phyloP scores from a whole-genome alignment of 73 alveolate genomes.

The Durusdinium trenchii region DNA sequence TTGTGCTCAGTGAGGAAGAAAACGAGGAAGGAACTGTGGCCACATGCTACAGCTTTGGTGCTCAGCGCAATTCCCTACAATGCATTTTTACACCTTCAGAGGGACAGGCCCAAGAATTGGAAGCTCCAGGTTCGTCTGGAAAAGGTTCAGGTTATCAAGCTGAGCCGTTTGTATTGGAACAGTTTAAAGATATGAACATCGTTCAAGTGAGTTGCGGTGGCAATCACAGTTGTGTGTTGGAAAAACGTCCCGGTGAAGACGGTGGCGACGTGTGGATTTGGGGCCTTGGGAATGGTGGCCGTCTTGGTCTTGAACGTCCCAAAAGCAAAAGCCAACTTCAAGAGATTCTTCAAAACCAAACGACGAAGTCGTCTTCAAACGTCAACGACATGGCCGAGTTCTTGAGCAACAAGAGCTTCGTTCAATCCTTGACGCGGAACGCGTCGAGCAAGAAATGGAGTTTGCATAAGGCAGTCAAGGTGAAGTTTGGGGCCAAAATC shows the following conservation, averaged over 20 bases:
- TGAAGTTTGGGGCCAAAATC: conserved; percentile 38
- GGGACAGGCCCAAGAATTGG: too few species aligned
- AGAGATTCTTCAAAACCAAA: neutral
- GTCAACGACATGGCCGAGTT: neutral
- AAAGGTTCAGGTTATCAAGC: neutral
- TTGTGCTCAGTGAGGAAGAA: conserved; percentile 64
- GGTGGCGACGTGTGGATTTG: conserved; percentile 63
- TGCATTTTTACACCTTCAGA: neutral
- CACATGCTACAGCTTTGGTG: conserved; percentile 50
- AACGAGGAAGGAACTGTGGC: neutral
- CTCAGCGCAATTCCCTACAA: conserved; percentile 34
- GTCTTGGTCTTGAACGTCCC: conserved; percentile 37
- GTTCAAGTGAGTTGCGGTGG: conserved; percentile 77
- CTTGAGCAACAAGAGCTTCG: neutral
- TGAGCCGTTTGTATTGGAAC: conserved; percentile 48
- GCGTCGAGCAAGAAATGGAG: conserved; percentile 52
- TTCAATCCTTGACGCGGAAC: neutral
- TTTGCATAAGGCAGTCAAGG: conserved; percentile 1
- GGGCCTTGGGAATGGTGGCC: conserved; percentile 73
- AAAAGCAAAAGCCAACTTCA: neutral
- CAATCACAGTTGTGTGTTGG: conserved; percentile 5
- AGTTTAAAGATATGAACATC: neutral
- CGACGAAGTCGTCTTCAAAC: neutral
- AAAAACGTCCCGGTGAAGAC: conserved; percentile 45
- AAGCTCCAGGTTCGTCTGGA: neutral